A percentile compares a stretch with the other conserved stretches of the same genome.
phyloP scores from a whole-genome alignment of 257 asterid genomes.

The Nicotiana otophora region DNA sequence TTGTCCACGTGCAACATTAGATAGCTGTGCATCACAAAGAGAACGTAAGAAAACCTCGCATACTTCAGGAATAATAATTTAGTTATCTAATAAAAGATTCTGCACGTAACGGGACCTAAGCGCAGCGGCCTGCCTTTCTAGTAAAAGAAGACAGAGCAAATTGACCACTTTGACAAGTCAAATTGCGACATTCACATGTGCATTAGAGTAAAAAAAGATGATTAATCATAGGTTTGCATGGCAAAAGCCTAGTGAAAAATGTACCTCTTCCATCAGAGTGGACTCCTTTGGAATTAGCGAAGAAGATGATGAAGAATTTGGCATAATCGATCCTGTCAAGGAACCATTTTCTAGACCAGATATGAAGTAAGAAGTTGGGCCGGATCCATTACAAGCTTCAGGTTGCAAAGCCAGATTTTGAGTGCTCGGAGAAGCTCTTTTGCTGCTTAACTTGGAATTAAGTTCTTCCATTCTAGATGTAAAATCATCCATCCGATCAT shows the following conservation, averaged over 20 bases:
- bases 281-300: conserved; percentile 71
- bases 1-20: conserved; percentile 61
- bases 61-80: neutral
- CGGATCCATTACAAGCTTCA: conserved; percentile 75
- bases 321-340: conserved; percentile 58
- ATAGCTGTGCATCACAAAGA: conserved; percentile 36
- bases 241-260: neutral
- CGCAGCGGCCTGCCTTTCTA: too few species aligned
- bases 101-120: too few species aligned
- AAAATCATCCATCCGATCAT: conserved; percentile 88
- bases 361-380: conserved; percentile 77
- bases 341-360: conserved; percentile 82
- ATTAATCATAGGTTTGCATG: neutral
- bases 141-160: neutral
- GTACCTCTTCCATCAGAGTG: conserved; percentile 79
- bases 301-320: conserved; percentile 69
- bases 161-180: neutral
- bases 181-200: neutral
- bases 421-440: conserved; percentile 42
- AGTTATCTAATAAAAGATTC: neutral
- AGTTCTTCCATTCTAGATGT: conserved; percentile 72
- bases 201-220: neutral
- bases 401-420: conserved; percentile 44
- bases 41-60: neutral
- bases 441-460: conserved; percentile 56